These are phyloP conservation scores for Yamadazyma friedrichii DNA, from an alignment of 1,139 yeast genomes.

Conservation along the genomic window DNA sequence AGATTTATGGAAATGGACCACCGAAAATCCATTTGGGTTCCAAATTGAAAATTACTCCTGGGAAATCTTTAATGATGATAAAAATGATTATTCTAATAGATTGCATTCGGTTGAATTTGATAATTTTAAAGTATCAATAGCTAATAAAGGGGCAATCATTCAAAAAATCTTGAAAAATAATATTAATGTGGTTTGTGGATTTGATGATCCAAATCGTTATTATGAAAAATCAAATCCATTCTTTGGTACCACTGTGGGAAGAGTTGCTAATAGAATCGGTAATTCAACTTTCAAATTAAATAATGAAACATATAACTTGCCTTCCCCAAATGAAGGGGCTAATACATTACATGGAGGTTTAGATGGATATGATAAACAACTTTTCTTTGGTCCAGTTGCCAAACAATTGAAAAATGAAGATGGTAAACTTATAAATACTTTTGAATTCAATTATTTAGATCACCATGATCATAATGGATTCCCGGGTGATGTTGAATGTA, in stretches of 20 bases:
- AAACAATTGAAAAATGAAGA: slow-evolving; percentile 26
- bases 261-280: slow-evolving; percentile 61
- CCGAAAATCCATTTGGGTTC: slow-evolving; percentile 67
- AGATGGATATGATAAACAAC: slow-evolving; percentile 50
- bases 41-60: slow-evolving; percentile 36
- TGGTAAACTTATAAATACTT: slow-evolving; percentile 18
- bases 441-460: slow-evolving; percentile 44
- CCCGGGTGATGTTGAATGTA: slow-evolving; percentile 50
- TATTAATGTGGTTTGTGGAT: slow-evolving; percentile 32
- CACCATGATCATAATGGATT: slow-evolving; percentile 51
- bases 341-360: slow-evolving; percentile 54
- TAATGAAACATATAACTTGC: slow-evolving; percentile 40
- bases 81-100: slow-evolving; percentile 29
- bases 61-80: slow-evolving; percentile 25
- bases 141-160: slow-evolving; percentile 54
- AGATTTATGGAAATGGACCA: slow-evolving; percentile 80
- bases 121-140: slow-evolving; percentile 41
- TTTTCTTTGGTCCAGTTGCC: slow-evolving; percentile 52
- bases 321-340: slow-evolving; percentile 36
- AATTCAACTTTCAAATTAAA: slow-evolving; percentile 43
- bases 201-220: slow-evolving; percentile 36
- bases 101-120: slow-evolving; percentile 37
- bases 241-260: slow-evolving; percentile 64
- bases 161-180: slow-evolving; percentile 41
- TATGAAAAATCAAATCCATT: slow-evolving; percentile 41